Conservation (phyloP, 2,329 filamentous ascomycete species). For the Immersiporthe knoxdaviesiana region DNA sequence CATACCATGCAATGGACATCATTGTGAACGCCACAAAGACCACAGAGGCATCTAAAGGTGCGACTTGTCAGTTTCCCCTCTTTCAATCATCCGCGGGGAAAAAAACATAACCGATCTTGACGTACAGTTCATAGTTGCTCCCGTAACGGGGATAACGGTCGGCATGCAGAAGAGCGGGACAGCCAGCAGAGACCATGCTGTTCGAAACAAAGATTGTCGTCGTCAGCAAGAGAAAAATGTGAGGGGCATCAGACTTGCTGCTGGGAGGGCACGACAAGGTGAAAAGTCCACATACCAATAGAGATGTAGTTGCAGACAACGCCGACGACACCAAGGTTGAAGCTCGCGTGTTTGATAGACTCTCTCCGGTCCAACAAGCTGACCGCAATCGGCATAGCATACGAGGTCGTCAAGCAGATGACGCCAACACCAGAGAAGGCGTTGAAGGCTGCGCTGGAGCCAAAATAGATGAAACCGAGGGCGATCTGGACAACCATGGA, state of each 20-base stretch:
- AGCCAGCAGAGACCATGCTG: constrained; percentile 69
- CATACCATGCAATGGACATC: constrained; percentile 69
- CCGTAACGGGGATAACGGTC: constrained; percentile 61
- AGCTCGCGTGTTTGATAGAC: constrained; percentile 59
- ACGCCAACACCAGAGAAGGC: constrained; percentile 73
- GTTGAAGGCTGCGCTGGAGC: constrained; percentile 70
- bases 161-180: constrained; percentile 79
- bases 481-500: constrained; percentile 66
- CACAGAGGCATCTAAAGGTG: constrained; percentile 59
- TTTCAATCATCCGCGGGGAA: too few relatives aligned
- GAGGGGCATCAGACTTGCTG: not conserved
- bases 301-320: constrained; percentile 65
- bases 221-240: constrained; percentile 35
- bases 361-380: constrained; percentile 64
- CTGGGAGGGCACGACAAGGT: too few relatives aligned
- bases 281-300: constrained; percentile 50
- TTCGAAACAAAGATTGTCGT: constrained; percentile 11
- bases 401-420: constrained; percentile 70
- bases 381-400: constrained; percentile 68
- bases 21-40: constrained; percentile 70
- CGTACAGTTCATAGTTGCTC: constrained; percentile 65
- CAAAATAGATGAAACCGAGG: constrained; percentile 71
- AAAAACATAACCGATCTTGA: too few relatives aligned
- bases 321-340: constrained; percentile 66
- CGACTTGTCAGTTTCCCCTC: not conserved